Conservation (phyloP, 2,329 filamentous ascomycete genomes). For the Calonectria leucothoes region DNA sequence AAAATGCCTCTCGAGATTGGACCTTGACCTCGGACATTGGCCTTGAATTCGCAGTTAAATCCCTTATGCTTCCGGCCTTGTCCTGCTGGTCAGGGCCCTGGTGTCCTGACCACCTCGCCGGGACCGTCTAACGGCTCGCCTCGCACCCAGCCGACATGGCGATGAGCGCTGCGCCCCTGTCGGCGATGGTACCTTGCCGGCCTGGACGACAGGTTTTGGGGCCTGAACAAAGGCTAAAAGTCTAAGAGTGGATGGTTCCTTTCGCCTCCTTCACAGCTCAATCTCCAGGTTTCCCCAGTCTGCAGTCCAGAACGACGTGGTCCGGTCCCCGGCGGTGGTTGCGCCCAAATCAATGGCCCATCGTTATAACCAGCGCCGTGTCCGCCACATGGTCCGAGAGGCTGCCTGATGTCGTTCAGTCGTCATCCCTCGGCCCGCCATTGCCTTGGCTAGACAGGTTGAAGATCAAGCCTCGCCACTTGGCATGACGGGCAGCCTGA, state of each 20-base stretch:
- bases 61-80: background rate
- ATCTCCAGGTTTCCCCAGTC: conserved; percentile 26
- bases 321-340: conserved; percentile 29
- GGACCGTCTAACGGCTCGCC: conserved; percentile 42
- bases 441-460: background rate
- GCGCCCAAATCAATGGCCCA: conserved; percentile 25
- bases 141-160: conserved; percentile 42
- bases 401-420: conserved; percentile 19
- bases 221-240: conserved; percentile 6
- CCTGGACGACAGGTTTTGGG: background rate
- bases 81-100: conserved; percentile 20
- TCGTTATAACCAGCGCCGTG: conserved; percentile 17
- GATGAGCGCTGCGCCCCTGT: conserved; percentile 37
- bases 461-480: conserved; percentile 16
- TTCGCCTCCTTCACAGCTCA: conserved; percentile 28
- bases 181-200: conserved; percentile 3
- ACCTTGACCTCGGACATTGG: background rate
- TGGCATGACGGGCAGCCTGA: conserved; percentile 10
- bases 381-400: conserved; percentile 28
- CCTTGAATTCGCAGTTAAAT: background rate
- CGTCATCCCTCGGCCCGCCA: conserved; percentile 8
- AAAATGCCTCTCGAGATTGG: conserved; percentile 1
- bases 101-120: conserved; percentile 38
- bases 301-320: conserved; percentile 8
- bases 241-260: conserved; percentile 13